Base-by-base conservation (phyloP, 2,329 filamentous ascomycete genomes). In the Cercospora janseana region DNA sequence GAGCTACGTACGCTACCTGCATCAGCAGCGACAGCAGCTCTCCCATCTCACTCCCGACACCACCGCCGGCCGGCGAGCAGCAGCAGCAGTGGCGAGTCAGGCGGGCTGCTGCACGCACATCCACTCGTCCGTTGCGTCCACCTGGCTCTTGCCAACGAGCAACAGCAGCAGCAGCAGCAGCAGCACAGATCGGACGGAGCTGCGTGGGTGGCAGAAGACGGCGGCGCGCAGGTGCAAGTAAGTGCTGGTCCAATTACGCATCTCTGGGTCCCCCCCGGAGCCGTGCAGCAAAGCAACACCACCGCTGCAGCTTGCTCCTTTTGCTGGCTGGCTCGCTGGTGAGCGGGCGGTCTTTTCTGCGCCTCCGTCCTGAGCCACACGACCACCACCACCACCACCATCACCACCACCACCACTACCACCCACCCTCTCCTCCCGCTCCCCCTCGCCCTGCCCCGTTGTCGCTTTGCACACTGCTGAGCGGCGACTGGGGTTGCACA, bases 251-350 rank as follows among this genome's bases (percentile, higher is more conserved):
- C 41, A 45, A 45, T 45, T 32, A 32, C 28, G 28, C 16, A 24
- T 32, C 28, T 45, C 42, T n/a, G n/a, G n/a, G n/a, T n/a, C n/a
- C n/a, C n/a, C n/a, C n/a, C n/a, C n/a, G n/a, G n/a, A n/a, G n/a
- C n/a, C n/a, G n/a, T n/a, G n/a, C n/a, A n/a, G n/a, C n/a, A n/a
- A n/a, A n/a, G n/a, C n/a, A n/a, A n/a, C n/a, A n/a, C n/a, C n/a
- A n/a, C n/a, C n/a, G n/a, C n/a, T 42, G 40, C 24, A 28, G 41
- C 32, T 46, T 34, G 41, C 42, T 38, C 13, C 18, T 20, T n/a
- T n/a, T n/a, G n/a, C n/a, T n/a, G n/a, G n/a, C n/a, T n/a, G n/a
- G n/a, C n/a, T n/a, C n/a, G n/a, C n/a, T n/a, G n/a, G n/a, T 37
- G n/a, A 16, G n/a, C 34, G 12, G n/a, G 18, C 13, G 16, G 24